phyloP scores from a whole-genome alignment of 2,329 filamentous ascomycete species.

The Hypoxylon sp. region DNA sequence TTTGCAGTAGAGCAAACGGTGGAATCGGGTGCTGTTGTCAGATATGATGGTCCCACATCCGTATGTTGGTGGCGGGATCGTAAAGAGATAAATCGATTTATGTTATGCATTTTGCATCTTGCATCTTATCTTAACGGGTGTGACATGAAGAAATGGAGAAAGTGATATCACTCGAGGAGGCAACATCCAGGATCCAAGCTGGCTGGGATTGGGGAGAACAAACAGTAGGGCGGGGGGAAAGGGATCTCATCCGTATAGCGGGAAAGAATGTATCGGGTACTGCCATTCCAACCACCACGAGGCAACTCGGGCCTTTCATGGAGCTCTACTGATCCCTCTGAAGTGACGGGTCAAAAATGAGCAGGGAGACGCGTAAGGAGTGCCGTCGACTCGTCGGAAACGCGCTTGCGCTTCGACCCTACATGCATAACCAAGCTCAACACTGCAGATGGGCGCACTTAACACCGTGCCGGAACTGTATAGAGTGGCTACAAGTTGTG shows the following conservation, averaged over 20 bases:
- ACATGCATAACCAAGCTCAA: conserved; percentile 13
- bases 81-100: conserved; percentile 29
- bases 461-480: conserved; percentile 8
- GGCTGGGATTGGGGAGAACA: conserved; percentile 24
- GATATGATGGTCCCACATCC: conserved; percentile 36
- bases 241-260: conserved; percentile 43
- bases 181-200: conserved; percentile 17
- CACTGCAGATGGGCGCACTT: conserved; percentile 14
- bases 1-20: conserved; percentile 46
- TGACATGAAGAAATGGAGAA: conserved; percentile 15
- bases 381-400: conserved; percentile 32
- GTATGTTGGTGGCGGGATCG: conserved; percentile 43
- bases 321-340: conserved; percentile 32
- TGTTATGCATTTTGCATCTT: conserved; percentile 23
- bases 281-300: conserved; percentile 52
- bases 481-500: conserved; percentile 19
- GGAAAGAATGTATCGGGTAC: conserved; percentile 52
- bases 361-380: conserved; percentile 37
- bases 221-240: conserved; percentile 38
- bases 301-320: conserved; percentile 47
- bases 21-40: conserved; percentile 34
- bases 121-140: conserved; percentile 22
- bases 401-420: conserved; percentile 32
- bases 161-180: conserved; percentile 27
- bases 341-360: conserved; percentile 45